phyloP scores from a whole-genome alignment of 192 early-diverging fungal genomes.

The Podila clonocystis region DNA sequence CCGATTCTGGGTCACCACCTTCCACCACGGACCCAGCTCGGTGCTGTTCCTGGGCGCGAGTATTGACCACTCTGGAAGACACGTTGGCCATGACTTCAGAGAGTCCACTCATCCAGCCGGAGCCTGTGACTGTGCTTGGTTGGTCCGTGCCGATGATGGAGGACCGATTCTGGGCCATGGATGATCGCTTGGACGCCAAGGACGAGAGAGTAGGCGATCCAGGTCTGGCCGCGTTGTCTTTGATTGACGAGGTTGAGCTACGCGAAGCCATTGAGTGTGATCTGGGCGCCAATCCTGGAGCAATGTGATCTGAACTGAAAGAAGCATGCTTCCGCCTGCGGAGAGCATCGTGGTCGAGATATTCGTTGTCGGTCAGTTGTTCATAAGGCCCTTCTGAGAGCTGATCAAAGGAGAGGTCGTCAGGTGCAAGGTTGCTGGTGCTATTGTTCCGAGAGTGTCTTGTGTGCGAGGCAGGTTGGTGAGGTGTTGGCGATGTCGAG shows the following conservation, averaged over 20 bases:
- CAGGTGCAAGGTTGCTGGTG: conserved; percentile 1
- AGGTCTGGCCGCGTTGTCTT: conserved; percentile 6
- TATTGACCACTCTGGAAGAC: conserved; percentile 42
- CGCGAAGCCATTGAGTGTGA: conserved; percentile 14
- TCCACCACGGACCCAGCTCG: not conserved
- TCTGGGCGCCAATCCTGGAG: not conserved
- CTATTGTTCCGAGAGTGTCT: not conserved
- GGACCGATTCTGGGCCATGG: conserved; percentile 32
- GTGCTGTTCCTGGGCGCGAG: conserved; percentile 27
- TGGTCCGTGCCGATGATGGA: conserved; percentile 14
- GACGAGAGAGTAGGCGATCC: conserved; percentile 19
- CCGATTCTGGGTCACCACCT: conserved; percentile 10
- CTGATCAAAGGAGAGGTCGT: not conserved
- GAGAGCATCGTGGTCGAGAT: conserved; percentile 8
- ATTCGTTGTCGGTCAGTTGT: not conserved
- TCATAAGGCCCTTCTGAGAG: not conserved
- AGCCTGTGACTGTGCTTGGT: conserved; percentile 9
- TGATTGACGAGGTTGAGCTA: conserved; percentile 29
- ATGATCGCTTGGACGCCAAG: conserved; percentile 12
- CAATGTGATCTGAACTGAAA: conserved; percentile 3
- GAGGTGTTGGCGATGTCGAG: not conserved
- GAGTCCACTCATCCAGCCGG: conserved; percentile 30
- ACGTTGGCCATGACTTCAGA: conserved; percentile 38
- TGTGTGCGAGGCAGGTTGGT: not conserved
- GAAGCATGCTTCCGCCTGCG: conserved; percentile 42